Base-by-base conservation (phyloP, 2,329 filamentous ascomycete genomes). In the Didymella pinodella region DNA sequence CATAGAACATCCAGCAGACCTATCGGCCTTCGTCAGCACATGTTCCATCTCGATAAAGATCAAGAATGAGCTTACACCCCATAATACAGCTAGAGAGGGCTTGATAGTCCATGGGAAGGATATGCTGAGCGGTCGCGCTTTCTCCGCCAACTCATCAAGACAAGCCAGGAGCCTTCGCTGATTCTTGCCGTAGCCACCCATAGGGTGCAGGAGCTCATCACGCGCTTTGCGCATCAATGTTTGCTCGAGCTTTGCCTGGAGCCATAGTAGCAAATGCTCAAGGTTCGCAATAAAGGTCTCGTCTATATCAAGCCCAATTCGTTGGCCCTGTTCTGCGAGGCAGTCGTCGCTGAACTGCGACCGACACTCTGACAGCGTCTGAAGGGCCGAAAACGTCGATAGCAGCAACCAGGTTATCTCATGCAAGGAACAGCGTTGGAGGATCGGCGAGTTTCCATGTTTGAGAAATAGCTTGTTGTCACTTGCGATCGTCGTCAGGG, bases 71-170 rank as follows among this genome's bases (percentile, higher is more conserved):
- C 57, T 52, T 55, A 60, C 78, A 22, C 78, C 79, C 78, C 78
- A 81, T 18, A 81, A 67, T 20, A 81, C 77, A 14, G 78, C 74
- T 47, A 81, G 71, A 38, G 76, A 77, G 0, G 78, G 76, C 67
- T 76, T 75, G 69, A 81, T 78, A 16, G 77, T 79, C 79, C 78
- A 81, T 57, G 78, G 79, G 67, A 78, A 60, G 12, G 62, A 67
- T 18, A 77, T 78, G 57, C 74, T 78, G 22, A 79, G 66, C 14
- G 76, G 78, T 28, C 72, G 71, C 40, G 71, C 73, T 63, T 77
- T 74, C 62, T 76, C 70, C 2, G 75, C 73, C 62, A 76, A 80
- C 63, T 80, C 78, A 5, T 74, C 68, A 58, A 80, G 80, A 76
- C 77, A 79, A 32, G 51, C 64, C 47, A 77, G 63, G 7, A 75